Conservation (phyloP, 73 alveolate species). For the Paramecium sonneborni region DNA sequence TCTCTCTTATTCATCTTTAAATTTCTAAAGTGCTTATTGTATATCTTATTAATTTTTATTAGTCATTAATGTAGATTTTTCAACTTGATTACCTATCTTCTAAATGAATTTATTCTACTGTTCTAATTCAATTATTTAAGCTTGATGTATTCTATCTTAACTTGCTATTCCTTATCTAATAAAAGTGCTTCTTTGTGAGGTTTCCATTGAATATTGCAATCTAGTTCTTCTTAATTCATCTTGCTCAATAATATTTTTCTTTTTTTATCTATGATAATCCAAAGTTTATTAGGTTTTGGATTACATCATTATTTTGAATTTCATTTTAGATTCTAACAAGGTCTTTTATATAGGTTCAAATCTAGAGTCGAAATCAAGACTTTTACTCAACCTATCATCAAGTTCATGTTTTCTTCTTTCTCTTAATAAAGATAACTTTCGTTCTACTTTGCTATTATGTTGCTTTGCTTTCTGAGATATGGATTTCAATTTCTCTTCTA, state of each 20-base stretch:
- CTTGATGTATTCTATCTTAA: background rate
- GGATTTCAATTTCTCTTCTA: background rate
- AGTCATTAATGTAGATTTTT: background rate
- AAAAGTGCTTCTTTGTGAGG: background rate
- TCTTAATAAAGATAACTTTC: background rate
- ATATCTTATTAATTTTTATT: background rate
- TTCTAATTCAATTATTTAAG: background rate
- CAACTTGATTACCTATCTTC: background rate
- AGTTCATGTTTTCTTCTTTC: background rate
- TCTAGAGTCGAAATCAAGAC: slow-evolving; percentile 21
- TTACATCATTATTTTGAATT: background rate
- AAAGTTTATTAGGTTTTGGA: background rate
- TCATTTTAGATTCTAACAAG: background rate
- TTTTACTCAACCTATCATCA: slow-evolving; percentile 9
- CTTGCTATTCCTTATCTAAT: background rate
- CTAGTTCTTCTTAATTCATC: background rate
- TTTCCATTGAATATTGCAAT: background rate
- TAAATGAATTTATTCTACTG: background rate
- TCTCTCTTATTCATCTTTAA: background rate
- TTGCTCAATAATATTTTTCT: background rate
- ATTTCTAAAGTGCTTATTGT: background rate
- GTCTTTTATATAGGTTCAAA: background rate
- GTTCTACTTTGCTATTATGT: background rate
- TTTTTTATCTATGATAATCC: background rate
- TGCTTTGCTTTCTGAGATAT: background rate